Percentiles rank a stretch among this genome's conserved stretches.
Conservation (phyloP, 164 flowering plant genomes). For the Warburgia ugandensis region DNA sequence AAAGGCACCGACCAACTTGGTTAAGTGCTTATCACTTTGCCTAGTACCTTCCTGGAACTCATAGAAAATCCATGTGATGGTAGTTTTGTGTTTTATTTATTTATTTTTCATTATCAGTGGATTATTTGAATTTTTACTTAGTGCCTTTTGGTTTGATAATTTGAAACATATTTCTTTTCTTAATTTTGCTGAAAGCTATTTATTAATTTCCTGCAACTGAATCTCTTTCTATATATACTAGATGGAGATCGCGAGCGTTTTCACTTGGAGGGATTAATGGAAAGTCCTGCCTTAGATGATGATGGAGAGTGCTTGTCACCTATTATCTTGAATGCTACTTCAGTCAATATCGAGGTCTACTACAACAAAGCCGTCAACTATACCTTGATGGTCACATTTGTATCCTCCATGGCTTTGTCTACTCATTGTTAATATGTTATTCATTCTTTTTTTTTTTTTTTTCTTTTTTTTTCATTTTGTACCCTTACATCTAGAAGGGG, state of each 20-base stretch:
- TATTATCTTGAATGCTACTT: conserved; percentile 74
- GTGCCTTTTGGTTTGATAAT: background rate
- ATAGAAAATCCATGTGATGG: too few relatives aligned
- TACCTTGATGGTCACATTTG: conserved; percentile 98
- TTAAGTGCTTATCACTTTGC: too few relatives aligned
- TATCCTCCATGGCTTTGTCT: too few relatives aligned
- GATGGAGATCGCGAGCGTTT: conserved; percentile 73
- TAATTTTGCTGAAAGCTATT: background rate
- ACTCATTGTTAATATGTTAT: conserved; percentile 8
- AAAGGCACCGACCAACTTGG: too few relatives aligned
- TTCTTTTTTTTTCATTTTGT: background rate
- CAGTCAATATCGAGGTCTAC: conserved; percentile 87
- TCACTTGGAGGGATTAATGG: conserved; percentile 86
- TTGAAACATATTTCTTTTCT: background rate
- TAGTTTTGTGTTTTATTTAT: too few relatives aligned
- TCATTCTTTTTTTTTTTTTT: too few relatives aligned
- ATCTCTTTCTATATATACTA: conserved; percentile 15
- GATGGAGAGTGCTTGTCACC: conserved; percentile 91
- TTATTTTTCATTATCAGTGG: too few relatives aligned
- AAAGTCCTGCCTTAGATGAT: conserved; percentile 82
- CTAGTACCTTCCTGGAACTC: too few relatives aligned
- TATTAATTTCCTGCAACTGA: background rate
- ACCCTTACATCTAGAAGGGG: too few relatives aligned
- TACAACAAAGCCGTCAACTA: conserved; percentile 97
- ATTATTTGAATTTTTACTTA: too few relatives aligned